phyloP scores from a whole-genome alignment of 2,329 filamentous ascomycete species.

The Fusarium fujikuroi region DNA sequence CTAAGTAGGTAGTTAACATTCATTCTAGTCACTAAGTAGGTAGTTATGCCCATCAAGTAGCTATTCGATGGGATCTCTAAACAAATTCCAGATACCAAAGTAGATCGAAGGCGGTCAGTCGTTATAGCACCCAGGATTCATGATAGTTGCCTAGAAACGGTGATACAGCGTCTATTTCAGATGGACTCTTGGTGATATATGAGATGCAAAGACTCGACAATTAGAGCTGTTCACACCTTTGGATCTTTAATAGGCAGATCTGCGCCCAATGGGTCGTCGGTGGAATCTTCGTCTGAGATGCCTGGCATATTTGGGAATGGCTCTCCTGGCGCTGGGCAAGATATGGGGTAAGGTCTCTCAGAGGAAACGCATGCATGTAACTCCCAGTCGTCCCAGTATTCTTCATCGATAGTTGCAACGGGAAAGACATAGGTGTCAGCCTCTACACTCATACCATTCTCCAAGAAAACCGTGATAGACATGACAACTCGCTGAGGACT shows the following conservation, averaged over 20 bases:
- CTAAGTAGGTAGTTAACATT: rapidly evolving
- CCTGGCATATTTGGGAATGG: rapidly evolving
- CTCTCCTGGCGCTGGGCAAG: neutral
- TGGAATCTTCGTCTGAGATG: too few relatives aligned
- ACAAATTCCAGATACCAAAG: too few relatives aligned
- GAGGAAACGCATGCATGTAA: neutral
- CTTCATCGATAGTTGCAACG: neutral
- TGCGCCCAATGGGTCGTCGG: too few relatives aligned
- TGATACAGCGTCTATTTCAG: rapidly evolving
- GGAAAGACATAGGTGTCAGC: neutral
- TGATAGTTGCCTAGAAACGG: neutral
- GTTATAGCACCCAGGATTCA: rapidly evolving
- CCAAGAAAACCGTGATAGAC: neutral
- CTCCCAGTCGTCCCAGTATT: neutral
- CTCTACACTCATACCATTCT: neutral
- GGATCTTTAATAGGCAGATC: neutral
- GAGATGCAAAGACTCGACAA: too few relatives aligned
- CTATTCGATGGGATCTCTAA: neutral
- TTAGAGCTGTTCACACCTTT: neutral
- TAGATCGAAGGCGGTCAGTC: neutral
- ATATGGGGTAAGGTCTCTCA: neutral
- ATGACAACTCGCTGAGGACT: neutral
- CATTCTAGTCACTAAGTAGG: neutral
- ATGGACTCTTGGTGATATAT: neutral
- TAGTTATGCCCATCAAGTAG: neutral